Percentiles rank a stretch among this genome's conserved stretches.
Conservation (phyloP, 2,329 filamentous ascomycete species). For the Fusarium sacchari region DNA sequence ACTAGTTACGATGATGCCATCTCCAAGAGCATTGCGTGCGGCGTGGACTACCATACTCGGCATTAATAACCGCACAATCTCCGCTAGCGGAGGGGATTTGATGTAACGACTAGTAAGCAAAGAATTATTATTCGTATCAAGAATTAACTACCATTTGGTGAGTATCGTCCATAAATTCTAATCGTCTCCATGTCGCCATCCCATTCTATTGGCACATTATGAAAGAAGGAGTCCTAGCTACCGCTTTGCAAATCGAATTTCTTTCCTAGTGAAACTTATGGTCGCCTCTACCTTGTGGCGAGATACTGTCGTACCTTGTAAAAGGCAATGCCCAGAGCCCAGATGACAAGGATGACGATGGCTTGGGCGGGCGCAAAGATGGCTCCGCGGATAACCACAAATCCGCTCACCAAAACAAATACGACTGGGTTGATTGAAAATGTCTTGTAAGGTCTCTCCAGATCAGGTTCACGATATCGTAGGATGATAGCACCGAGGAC, state of each 20-base stretch:
- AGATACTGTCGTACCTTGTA: conserved; percentile 45
- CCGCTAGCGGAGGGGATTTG: not conserved
- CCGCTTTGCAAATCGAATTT: rapidly evolving
- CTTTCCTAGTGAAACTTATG: not conserved
- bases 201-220: not conserved
- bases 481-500: conserved; percentile 68
- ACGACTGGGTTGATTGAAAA: conserved; percentile 59
- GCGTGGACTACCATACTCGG: not conserved
- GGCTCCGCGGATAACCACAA: conserved; percentile 68
- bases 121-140: not conserved
- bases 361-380: conserved; percentile 67
- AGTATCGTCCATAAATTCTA: no score
- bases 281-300: not conserved
- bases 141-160: no score
- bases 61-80: not conserved
- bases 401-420: conserved; percentile 67
- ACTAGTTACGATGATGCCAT: not conserved
- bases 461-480: conserved; percentile 63
- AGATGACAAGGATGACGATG: conserved; percentile 60
- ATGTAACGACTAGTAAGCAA: not conserved
- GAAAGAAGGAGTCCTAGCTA: not conserved
- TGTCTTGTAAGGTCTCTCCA: conserved; percentile 67
- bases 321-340: conserved; percentile 59
- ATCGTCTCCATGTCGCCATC: not conserved
- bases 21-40: not conserved